Evolutionary conservation across 805 yeast genomes (phyloP).

Genomic region (Candida krabiensis): DNA sequence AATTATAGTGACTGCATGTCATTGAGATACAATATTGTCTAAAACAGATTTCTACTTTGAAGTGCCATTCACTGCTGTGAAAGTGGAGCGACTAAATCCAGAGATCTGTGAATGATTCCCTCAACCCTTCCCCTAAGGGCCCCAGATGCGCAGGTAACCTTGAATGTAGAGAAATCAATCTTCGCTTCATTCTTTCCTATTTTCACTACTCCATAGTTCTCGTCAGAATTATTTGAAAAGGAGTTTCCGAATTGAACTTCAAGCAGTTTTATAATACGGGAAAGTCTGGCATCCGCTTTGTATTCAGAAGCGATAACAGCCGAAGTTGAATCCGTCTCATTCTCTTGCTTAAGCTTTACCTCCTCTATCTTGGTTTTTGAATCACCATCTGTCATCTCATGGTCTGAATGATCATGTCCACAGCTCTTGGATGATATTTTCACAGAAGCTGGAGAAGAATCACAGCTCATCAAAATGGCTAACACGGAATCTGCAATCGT

Average conservation of each 20-base stretch:
- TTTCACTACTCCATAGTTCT: constrained; percentile 54
- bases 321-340: neutral
- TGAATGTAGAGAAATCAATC: constrained; percentile 61
- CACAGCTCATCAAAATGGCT: constrained; percentile 88
- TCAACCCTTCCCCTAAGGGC: constrained; percentile 81
- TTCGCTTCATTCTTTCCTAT: constrained; percentile 77
- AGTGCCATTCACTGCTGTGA: constrained; percentile 42
- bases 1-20: neutral
- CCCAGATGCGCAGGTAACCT: constrained; percentile 68
- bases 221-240: constrained; percentile 42
- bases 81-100: constrained; percentile 81
- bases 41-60: too few species aligned
- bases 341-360: constrained; percentile 12
- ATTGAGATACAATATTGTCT: neutral
- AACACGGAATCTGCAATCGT: constrained; percentile 92
- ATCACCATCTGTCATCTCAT: constrained; percentile 18
- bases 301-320: constrained; percentile 26
- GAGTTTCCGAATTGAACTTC: constrained; percentile 88
- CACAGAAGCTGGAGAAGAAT: constrained; percentile 92
- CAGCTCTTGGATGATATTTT: constrained; percentile 72
- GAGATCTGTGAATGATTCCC: constrained; percentile 75
- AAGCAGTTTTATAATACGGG: constrained; percentile 61
- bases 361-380: constrained; percentile 12
- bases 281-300: constrained; percentile 40
- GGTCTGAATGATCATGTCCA: constrained; percentile 25